Evolutionary conservation across 2,329 filamentous ascomycete species (phyloP).

Genomic region (Colletotrichum aenigma): DNA sequence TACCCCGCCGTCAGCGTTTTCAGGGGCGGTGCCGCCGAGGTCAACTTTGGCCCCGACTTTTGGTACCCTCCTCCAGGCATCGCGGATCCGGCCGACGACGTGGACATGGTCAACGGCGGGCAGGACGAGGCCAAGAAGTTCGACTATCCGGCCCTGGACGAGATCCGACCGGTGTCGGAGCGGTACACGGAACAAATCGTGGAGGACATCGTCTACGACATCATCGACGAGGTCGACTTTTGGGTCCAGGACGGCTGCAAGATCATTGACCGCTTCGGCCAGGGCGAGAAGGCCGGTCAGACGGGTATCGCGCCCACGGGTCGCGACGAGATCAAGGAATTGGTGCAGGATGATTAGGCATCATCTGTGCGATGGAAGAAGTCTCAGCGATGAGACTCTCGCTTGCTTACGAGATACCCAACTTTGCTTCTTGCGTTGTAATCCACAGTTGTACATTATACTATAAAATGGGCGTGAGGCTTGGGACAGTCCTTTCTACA

Average conservation of each 20-base stretch:
- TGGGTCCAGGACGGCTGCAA: conserved; percentile 73
- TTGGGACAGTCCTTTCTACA: not conserved
- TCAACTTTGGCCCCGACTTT: conserved; percentile 94
- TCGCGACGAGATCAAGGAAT: conserved; percentile 65
- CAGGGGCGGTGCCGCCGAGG: conserved; percentile 86
- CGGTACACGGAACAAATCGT: conserved; percentile 92
- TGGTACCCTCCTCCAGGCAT: conserved; percentile 80
- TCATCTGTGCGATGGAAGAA: not conserved
- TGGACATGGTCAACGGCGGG: conserved; percentile 46
- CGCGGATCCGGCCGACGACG: conserved; percentile 44
- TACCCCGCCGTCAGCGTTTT: conserved; percentile 94
- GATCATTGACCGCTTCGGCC: conserved; percentile 48
- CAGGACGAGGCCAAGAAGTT: not conserved
- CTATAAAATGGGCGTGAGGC: not conserved
- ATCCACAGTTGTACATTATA: conserved; percentile 1
- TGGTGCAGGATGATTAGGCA: conserved; percentile 64
- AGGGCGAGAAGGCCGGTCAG: conserved; percentile 41
- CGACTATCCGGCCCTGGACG: conserved; percentile 24
- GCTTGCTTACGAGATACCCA: conserved; percentile 16
- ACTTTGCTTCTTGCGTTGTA: not conserved
- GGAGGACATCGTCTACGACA: conserved; percentile 91
- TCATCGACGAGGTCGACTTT: conserved; percentile 93
- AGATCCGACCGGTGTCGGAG: conserved; percentile 69
- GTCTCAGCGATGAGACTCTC: not conserved
- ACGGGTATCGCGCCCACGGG: conserved; percentile 47